These are phyloP conservation scores for Clavispora asparagi DNA, from an alignment of 805 yeast genomes.

Conservation along the genomic window DNA sequence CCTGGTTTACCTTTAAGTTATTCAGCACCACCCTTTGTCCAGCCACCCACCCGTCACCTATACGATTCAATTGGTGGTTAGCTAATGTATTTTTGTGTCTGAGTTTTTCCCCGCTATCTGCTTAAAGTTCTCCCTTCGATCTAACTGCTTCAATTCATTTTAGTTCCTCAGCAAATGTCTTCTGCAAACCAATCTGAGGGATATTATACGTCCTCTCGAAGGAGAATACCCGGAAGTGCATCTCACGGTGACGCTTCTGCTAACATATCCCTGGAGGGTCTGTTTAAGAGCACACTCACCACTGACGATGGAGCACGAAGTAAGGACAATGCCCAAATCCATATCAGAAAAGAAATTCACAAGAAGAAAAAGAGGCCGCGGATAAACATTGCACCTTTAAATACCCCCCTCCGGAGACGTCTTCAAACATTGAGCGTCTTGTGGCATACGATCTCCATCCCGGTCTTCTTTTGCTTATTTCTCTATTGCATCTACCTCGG, in stretches of 20 bases:
- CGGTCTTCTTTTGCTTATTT: constrained; percentile 50
- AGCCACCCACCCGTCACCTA: background rate
- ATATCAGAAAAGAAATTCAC: background rate
- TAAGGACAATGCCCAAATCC: background rate
- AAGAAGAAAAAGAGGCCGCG: constrained; percentile 2
- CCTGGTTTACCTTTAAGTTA: background rate
- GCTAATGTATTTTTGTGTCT: background rate
- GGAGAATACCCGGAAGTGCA: background rate
- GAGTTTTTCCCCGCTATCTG: background rate
- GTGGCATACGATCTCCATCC: constrained; percentile 70
- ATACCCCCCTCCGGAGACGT: constrained; percentile 52
- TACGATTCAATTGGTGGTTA: background rate
- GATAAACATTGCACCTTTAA: constrained; percentile 48
- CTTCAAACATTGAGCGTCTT: constrained; percentile 64
- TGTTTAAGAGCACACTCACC: background rate
- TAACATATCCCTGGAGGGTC: no score
- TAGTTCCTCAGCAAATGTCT: background rate
- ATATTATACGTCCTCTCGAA: background rate
- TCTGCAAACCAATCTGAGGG: background rate
- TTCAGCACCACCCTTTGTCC: background rate
- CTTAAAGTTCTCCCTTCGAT: background rate
- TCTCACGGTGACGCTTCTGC: no score
- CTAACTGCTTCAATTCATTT: background rate
- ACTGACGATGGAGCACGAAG: background rate
- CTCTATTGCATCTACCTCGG: constrained; percentile 42